phyloP scores from a whole-genome alignment of 2,329 filamentous ascomycete genomes.

The Hypomyces rosellus region DNA sequence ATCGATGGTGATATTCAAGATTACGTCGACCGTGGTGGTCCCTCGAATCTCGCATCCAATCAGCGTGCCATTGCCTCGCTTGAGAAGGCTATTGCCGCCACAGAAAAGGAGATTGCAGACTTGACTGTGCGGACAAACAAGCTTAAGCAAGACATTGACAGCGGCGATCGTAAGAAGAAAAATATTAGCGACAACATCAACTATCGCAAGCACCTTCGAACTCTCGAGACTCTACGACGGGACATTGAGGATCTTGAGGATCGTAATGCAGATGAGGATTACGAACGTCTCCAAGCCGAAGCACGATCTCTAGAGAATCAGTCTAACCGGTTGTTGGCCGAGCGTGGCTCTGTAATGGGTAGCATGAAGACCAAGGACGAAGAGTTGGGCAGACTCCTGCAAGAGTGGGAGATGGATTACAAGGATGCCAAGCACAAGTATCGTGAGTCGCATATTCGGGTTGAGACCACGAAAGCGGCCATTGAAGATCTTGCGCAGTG shows the following conservation, averaged over 20 bases:
- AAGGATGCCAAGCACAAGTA: constrained; percentile 74
- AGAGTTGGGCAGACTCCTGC: constrained; percentile 63
- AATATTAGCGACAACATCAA: constrained; percentile 85
- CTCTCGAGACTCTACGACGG: constrained; percentile 57
- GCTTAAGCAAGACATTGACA: constrained; percentile 68
- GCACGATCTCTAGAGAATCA: constrained; percentile 60
- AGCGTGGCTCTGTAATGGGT: constrained; percentile 69
- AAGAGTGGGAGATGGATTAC: constrained; percentile 82
- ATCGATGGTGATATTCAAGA: constrained; percentile 71
- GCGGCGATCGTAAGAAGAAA: constrained; percentile 75
- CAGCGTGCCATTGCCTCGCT: constrained; percentile 62
- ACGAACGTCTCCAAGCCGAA: constrained; percentile 65
- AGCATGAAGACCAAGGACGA: constrained; percentile 79
- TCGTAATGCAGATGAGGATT: constrained; percentile 77
- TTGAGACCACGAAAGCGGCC: constrained; percentile 86
- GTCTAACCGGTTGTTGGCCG: constrained; percentile 63
- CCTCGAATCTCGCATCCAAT: constrained; percentile 62
- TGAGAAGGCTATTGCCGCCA: constrained; percentile 56
- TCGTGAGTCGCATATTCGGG: constrained; percentile 80
- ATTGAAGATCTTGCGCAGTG: constrained; percentile 86
- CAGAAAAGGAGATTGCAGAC: constrained; percentile 61
- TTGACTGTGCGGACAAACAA: constrained; percentile 68
- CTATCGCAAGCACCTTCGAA: constrained; percentile 68
- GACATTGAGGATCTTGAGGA: constrained; percentile 71
- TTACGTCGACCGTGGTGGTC: constrained; percentile 72